phyloP scores from a whole-genome alignment of 2,329 filamentous ascomycete species.

The Corinectria fuckeliana region DNA sequence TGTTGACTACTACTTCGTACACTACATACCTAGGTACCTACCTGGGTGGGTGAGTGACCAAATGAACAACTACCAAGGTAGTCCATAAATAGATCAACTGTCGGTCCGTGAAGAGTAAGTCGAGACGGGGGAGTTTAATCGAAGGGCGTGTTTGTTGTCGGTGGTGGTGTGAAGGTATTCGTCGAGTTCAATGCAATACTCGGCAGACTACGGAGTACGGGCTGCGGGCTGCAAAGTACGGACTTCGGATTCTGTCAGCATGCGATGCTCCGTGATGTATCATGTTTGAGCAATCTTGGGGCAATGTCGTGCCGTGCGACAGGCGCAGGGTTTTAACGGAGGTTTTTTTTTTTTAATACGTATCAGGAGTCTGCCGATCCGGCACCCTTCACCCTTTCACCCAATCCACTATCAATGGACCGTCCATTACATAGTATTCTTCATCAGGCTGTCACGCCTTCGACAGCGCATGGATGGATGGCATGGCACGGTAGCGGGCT shows the following conservation, averaged over 20 bases:
- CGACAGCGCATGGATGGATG: background rate
- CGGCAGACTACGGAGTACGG: background rate
- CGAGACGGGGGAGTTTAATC: background rate
- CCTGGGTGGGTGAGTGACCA: background rate
- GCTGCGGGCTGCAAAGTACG: background rate
- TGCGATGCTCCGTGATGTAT: conserved; percentile 2
- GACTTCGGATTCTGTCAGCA: background rate
- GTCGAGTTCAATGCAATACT: background rate
- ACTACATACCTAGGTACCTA: background rate
- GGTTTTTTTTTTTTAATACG: background rate
- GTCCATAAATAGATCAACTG: background rate
- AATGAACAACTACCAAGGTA: background rate
- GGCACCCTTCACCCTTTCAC: no score
- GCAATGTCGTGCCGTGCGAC: conserved; percentile 5
- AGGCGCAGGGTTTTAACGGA: background rate
- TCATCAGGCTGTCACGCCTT: background rate
- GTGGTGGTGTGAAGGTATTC: background rate
- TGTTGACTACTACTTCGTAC: conserved; percentile 2
- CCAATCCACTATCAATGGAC: background rate
- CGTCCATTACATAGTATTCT: background rate
- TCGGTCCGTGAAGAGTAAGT: background rate
- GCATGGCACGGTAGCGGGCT: no score
- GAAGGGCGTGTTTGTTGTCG: background rate
- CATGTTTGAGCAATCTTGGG: background rate
- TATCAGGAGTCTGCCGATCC: background rate